A percentile compares a stretch with the other conserved stretches of the same genome.
Evolutionary conservation across 2,329 filamentous ascomycete species (phyloP).

Genomic region (Helicocarpus griseus): DNA sequence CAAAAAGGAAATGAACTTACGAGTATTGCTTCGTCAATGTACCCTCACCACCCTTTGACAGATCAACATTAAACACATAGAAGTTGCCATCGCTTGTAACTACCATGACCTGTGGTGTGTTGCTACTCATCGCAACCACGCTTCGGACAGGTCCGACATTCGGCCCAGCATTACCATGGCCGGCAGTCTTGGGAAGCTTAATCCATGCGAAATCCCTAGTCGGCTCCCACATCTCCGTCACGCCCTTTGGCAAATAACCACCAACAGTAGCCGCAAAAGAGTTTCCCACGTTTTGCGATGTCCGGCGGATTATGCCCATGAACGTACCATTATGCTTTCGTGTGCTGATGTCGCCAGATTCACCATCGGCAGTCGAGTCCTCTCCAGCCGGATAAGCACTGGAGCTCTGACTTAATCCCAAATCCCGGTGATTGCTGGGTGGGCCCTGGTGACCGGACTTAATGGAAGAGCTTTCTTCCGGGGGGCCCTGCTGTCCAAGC

Average conservation of each 20-base stretch:
- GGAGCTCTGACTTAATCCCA: conserved; percentile 19
- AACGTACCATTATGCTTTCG: conserved; percentile 62
- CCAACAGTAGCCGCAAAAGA: conserved; percentile 82
- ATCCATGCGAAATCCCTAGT: conserved; percentile 92
- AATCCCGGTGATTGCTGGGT: conserved; percentile 11
- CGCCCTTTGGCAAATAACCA: conserved; percentile 82
- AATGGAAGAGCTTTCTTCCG: conserved; percentile 20
- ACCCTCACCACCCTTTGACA: conserved; percentile 90
- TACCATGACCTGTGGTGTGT: conserved; percentile 92
- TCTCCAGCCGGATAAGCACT: conserved; percentile 21
- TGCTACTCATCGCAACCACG: conserved; percentile 96
- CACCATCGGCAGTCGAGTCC: conserved; percentile 22
- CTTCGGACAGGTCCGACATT: conserved; percentile 56
- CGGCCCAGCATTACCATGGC: conserved; percentile 25
- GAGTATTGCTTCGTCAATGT: conserved; percentile 85
- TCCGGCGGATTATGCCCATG: conserved; percentile 83
- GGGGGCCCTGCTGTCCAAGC: conserved; percentile 41
- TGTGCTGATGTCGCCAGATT: conserved; percentile 23
- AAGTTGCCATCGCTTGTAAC: conserved; percentile 93
- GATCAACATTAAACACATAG: conserved; percentile 89
- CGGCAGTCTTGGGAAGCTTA: conserved; percentile 62
- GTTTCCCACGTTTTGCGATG: conserved; percentile 86
- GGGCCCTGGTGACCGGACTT: conserved; percentile 7
- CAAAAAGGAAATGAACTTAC: conserved; percentile 47
- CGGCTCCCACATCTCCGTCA: conserved; percentile 97